Evolutionary conservation across 2,329 filamentous ascomycete genomes (phyloP), one percentile per base, ranked within the genome.

Genomic region (Thelonectria rubi): DNA sequence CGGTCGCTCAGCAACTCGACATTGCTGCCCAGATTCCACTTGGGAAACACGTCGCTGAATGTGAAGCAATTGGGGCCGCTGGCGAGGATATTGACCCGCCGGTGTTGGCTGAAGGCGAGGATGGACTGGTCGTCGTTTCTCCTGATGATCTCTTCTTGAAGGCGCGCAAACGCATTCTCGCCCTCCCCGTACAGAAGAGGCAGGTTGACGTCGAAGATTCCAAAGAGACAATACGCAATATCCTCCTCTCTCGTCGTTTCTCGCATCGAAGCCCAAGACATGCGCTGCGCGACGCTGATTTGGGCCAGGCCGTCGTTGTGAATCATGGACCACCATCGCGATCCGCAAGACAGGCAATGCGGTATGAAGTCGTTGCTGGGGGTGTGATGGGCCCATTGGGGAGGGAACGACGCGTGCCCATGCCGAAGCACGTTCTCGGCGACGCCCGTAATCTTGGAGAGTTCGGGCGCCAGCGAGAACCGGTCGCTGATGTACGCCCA

Each of bases 401-500:
- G 20, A 7, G 56, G 49, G 18, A 48, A 58, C 11, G 56, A 12
- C 15, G 49, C 56, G 26, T 58, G 56, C 15, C 56, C 56, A 5
- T 58, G 56, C 24, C 56, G 40, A 14, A 58, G 56, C 15, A 58
- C 43, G 2, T 37, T 43, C 32, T 53, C 42, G 8, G 51, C 20
- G 15, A 76, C 72, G 7, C 64, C 58, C 3, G 74, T 72, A 30
- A 67, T 58, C 2, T 39, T 5, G 2, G 55, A 46, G 10, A 76
- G 61, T 7, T 20, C 6, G 1, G 42, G 7, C 1, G 46, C 37
- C 7, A 74, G 18, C 0, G 60, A 60, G 2, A 46, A 37, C 43
- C 70, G 73, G 3, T 67, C 64, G 1, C 72, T 72, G 6, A 73
- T 56, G 3, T 47, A 62, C 0, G 18, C 20, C 76, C 75, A 78